Base-by-base conservation (phyloP, 2,329 filamentous ascomycete genomes). In the Fusarium nematophilum region DNA sequence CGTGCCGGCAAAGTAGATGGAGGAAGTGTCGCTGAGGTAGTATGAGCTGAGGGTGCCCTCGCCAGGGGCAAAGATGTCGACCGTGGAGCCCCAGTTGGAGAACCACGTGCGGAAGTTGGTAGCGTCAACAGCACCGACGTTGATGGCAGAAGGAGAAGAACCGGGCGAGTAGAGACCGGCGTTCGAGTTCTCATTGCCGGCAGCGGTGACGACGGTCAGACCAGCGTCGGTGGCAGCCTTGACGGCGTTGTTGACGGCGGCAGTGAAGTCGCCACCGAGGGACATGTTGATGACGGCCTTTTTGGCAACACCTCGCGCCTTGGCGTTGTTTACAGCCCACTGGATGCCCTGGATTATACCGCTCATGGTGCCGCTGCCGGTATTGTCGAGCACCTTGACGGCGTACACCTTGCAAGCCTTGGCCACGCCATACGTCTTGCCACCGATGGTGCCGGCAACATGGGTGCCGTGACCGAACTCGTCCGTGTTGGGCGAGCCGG, bases 311-410 rank as follows among this genome's bases (percentile, higher is more conserved):
- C 53, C 45, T 1, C 17, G 21, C 0, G 40, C 13, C 18, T 26
- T 56, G 53, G 75, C 75, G 65, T 80, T 73, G 3, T 59, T 45
- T 7, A 70, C 64, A 11, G 70, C 69, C 70, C 70, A 73, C 15
- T 66, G 54, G 1, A 64, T 13, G 17, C 68, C 67, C 14, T 70
- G 49, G 3, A 72, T 50, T 2, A 37, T 14, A n/a, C 36, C 30
- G 31, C 49, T 53, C 21, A 51, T 43, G 9, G 33, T 51, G 5
- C 46, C 39, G 4, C 8, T 1, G 8, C 57, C 62, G 9, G 8
- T 6, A 7, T 56, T 50, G 11, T 67, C 62, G 6, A 72, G 59
- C 7, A 74, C 69, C 54, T 75, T 74, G 30, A 74, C 65, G 1
- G 68, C 67, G n/a, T 70, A 45, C 8, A 74, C 36, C 1, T 23